Base-by-base conservation (phyloP, 2,329 filamentous ascomycete species). In the Furcasterigmium furcatum region DNA sequence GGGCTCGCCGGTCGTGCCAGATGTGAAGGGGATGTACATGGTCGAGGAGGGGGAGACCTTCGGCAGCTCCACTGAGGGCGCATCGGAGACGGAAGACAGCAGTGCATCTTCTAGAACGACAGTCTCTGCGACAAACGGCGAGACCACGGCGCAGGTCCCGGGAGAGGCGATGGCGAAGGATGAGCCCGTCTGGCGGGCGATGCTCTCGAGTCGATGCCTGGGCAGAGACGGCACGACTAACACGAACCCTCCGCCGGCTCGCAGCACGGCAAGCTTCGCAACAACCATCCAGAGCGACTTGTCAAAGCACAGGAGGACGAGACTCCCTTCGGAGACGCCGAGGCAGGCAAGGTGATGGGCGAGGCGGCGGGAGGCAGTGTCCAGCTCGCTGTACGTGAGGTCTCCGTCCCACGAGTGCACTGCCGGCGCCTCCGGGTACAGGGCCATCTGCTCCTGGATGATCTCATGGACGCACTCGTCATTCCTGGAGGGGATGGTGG, bases 1-100 rank as follows among this genome's bases (percentile, higher is more conserved):
- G 0, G 92, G 91, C 43, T 91, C 71, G 2, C 92, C 92, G 0
- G 92, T 96, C 0, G 92, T 97, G 8, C 92, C 92, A 61, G 68
- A 46, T 2, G 57, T 59, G 9, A 59, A 50, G 40, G 70, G 67
- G 18, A 70, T 69, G 2, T 60, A 63, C 9, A 38, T 19, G 34
- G 24, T 27, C 24, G 24, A 27, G 24, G 24, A 27, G 24, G 24
- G 24, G 24, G 24, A 27, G 24, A 27, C 24, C 24, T 27, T 27
- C 7, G 24, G 24, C 24, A 27, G 24, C 24, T 27, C 24, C 24
- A 27, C 24, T 27, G 24, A 27, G 24, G 24, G 24, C 24, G 24
- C 24, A 12, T 27, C 24, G 24, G 24, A 27, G 24, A 27, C 24
- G 24, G 24, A 27, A 27, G 24, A 27, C 24, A 27, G 24, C 34